phyloP scores from a whole-genome alignment of 139 green algal genomes.

The Coccomyxa sp. region DNA sequence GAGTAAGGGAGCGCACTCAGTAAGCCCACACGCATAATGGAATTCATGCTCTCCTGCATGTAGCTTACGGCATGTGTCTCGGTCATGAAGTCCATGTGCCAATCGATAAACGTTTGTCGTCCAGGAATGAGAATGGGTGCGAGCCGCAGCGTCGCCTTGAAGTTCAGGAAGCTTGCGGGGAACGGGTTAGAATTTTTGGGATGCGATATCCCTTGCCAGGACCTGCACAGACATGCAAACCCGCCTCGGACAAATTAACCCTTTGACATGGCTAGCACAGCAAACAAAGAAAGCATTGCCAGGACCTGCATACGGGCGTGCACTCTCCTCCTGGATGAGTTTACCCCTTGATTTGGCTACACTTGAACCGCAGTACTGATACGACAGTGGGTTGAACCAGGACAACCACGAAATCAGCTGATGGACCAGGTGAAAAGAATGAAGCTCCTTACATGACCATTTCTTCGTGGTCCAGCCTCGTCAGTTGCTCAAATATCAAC shows the following conservation, averaged over 20 bases:
- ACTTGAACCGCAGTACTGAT: neutral
- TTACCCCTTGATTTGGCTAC: neutral
- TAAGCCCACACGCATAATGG: constrained; percentile 11
- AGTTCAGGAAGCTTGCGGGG: neutral
- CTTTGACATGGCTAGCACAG: neutral
- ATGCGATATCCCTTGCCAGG: neutral
- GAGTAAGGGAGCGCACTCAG: neutral
- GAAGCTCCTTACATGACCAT: constrained; percentile 7
- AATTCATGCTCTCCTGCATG: constrained; percentile 14
- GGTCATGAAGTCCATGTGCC: constrained; percentile 14
- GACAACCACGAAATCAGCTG: constrained; percentile 1
- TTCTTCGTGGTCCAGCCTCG: constrained; percentile 3
- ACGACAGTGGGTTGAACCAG: neutral
- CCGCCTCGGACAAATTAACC: neutral
- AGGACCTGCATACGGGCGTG: neutral
- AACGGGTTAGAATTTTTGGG: neutral
- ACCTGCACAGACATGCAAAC: neutral
- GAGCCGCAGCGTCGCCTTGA: neutral
- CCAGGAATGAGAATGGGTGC: neutral
- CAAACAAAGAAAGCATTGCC: constrained; percentile 5
- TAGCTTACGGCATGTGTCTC: constrained; percentile 8
- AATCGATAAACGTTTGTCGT: neutral
- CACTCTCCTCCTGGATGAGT: neutral
- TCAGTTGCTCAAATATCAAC: constrained; percentile 13
- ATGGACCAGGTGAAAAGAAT: neutral